Conservation (phyloP, 2,329 filamentous ascomycete species). For the Clarireedia sp. region DNA sequence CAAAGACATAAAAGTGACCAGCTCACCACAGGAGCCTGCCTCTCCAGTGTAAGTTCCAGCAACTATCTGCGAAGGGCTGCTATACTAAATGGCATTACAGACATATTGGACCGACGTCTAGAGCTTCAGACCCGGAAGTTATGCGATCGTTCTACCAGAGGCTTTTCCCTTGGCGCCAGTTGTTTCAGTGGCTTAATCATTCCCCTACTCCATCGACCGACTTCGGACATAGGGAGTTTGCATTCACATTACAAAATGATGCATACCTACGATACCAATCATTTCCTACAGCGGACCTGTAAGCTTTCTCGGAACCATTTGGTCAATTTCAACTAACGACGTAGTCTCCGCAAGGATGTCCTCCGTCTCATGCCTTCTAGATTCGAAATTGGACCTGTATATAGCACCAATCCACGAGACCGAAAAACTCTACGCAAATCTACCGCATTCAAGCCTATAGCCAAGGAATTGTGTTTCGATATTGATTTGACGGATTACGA, state of each 20-base stretch:
- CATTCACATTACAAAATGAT: constrained; percentile 88
- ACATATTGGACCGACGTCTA: constrained; percentile 31
- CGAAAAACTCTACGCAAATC: constrained; percentile 79
- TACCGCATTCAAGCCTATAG: constrained; percentile 73
- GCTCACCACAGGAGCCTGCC: constrained; percentile 36
- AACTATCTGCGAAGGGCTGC: background rate
- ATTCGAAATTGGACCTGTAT: constrained; percentile 98
- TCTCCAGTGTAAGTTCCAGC: constrained; percentile 37
- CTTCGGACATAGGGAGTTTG: constrained; percentile 91
- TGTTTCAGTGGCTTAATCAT: constrained; percentile 98
- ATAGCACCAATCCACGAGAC: constrained; percentile 87
- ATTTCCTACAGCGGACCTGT: constrained; percentile 58
- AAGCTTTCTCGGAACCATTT: constrained; percentile 22
- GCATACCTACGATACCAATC: constrained; percentile 89
- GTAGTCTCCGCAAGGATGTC: constrained; percentile 80
- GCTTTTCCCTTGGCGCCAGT: constrained; percentile 85
- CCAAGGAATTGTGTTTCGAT: constrained; percentile 97
- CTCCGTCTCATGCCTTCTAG: constrained; percentile 80
- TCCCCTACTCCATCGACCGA: constrained; percentile 77
- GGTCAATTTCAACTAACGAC: constrained; percentile 15
- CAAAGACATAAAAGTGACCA: constrained; percentile 34
- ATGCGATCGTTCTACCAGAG: constrained; percentile 94
- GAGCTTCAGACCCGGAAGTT: constrained; percentile 67
- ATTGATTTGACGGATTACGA: constrained; percentile 99
- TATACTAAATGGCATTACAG: constrained; percentile 22